Percentiles rank a stretch among this genome's conserved stretches.
Conservation (phyloP, 331 rosid genomes). For the Malus hybrid region DNA sequence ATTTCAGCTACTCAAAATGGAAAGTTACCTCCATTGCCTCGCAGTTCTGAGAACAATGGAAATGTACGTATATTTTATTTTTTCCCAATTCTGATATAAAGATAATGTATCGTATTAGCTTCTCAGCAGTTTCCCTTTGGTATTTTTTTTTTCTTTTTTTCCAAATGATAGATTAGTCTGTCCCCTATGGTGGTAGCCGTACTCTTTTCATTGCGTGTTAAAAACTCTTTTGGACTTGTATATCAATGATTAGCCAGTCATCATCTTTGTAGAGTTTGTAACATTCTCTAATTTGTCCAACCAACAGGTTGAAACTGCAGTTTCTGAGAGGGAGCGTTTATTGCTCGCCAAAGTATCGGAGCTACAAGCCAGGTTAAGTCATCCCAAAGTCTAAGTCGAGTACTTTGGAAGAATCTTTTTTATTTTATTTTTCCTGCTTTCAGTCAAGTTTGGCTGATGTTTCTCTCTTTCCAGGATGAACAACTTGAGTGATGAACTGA, state of each 20-base stretch:
- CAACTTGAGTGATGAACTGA: conserved; percentile 73
- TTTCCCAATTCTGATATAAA: neutral
- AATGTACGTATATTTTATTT: conserved; percentile 41
- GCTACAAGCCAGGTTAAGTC: conserved; percentile 72
- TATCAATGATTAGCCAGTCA: neutral
- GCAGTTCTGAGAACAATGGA: conserved; percentile 81
- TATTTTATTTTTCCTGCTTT: neutral
- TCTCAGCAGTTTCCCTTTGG: neutral
- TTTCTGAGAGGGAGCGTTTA: conserved; percentile 69
- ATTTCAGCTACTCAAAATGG: conserved; percentile 75
- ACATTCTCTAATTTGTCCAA: conserved; percentile 7
- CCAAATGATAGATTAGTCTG: neutral
- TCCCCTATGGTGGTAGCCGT: neutral
- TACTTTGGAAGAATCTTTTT: neutral
- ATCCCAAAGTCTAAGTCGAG: conserved; percentile 1
- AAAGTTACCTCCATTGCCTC: conserved; percentile 82
- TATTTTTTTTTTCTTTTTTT: neutral
- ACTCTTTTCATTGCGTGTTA: neutral
- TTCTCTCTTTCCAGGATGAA: conserved; percentile 49
- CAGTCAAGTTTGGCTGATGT: neutral
- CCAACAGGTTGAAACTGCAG: conserved; percentile 53
- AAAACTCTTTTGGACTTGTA: neutral
- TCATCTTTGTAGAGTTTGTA: neutral
- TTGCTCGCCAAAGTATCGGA: conserved; percentile 63
- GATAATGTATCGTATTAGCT: neutral